A percentile compares a stretch with the other conserved stretches of the same genome.
phyloP scores from a whole-genome alignment of 768 basidiomycete species.

The Leccinum barrowsii region DNA sequence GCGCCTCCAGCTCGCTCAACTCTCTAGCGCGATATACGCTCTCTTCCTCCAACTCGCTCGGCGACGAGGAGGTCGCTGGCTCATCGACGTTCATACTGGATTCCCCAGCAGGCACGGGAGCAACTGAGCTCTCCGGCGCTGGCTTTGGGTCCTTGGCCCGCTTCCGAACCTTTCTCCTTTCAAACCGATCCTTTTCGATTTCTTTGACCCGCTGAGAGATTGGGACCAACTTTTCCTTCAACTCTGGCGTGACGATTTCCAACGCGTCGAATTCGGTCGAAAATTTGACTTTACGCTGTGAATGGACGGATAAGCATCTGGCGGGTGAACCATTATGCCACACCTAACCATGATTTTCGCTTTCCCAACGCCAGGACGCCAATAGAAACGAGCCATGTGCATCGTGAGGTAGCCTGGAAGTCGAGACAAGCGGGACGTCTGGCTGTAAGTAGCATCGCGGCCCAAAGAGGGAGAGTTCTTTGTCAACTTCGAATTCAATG shows the following conservation, averaged over 20 bases:
- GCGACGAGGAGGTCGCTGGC: constrained; percentile 24
- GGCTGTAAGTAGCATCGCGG: constrained; percentile 77
- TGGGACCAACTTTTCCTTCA: constrained; percentile 67
- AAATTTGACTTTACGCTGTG: constrained; percentile 88
- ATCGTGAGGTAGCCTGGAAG: constrained; percentile 83
- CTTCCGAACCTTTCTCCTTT: constrained; percentile 79
- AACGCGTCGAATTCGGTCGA: constrained; percentile 82
- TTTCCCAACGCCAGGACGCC: constrained; percentile 90
- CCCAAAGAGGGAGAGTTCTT: constrained; percentile 80
- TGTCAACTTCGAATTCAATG: constrained; percentile 81
- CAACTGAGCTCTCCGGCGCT: constrained; percentile 7
- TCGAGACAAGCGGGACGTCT: constrained; percentile 76
- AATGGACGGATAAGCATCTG: not conserved
- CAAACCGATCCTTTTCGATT: constrained; percentile 77
- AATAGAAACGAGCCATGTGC: constrained; percentile 95
- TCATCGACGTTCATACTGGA: constrained; percentile 48
- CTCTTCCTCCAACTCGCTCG: constrained; percentile 57
- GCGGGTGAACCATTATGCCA: not conserved
- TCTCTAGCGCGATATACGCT: constrained; percentile 61
- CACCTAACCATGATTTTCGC: constrained; percentile 88
- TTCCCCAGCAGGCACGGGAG: constrained; percentile 20
- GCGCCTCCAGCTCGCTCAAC: constrained; percentile 53
- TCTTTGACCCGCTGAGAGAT: constrained; percentile 71
- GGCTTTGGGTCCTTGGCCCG: constrained; percentile 50
- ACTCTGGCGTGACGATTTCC: constrained; percentile 77